These are phyloP conservation scores for Linnemannia zychae DNA, from an alignment of 192 early-diverging fungal species.

Conservation along the genomic window DNA sequence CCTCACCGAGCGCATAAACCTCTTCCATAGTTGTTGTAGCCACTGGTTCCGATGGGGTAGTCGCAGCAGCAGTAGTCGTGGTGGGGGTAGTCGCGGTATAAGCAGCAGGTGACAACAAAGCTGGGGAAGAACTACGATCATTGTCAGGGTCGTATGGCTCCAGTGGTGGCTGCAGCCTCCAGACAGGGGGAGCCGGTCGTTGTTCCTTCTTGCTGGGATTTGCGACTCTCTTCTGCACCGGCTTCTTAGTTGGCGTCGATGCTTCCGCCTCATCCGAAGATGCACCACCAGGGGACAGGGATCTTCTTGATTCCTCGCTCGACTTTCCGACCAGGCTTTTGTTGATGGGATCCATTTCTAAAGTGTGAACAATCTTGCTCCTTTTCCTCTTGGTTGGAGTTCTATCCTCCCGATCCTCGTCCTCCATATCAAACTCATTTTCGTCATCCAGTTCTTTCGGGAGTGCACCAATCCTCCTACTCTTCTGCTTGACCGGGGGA, in stretches of 20 bases:
- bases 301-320: not conserved
- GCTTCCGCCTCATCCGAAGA: slow-evolving; percentile 23
- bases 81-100: not conserved
- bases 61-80: not conserved
- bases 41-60: not conserved
- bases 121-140: not conserved
- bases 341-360: slow-evolving; percentile 11
- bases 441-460: not conserved
- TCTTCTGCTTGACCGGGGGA: not conserved
- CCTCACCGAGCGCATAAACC: not conserved
- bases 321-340: slow-evolving; percentile 1
- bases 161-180: not conserved
- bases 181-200: slow-evolving; percentile 5
- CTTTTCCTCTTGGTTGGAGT: slow-evolving; percentile 13
- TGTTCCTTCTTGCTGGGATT: not conserved
- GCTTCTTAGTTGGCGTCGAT: slow-evolving; percentile 12
- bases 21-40: not conserved
- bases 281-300: not conserved
- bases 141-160: slow-evolving; percentile 18
- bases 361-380: slow-evolving; percentile 12
- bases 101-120: not conserved
- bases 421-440: not conserved
- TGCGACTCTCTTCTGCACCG: not conserved
- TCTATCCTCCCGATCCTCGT: not conserved
- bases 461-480: not conserved